phyloP scores from a whole-genome alignment of 2,329 filamentous ascomycete species.

The Colletotrichum sp. region DNA sequence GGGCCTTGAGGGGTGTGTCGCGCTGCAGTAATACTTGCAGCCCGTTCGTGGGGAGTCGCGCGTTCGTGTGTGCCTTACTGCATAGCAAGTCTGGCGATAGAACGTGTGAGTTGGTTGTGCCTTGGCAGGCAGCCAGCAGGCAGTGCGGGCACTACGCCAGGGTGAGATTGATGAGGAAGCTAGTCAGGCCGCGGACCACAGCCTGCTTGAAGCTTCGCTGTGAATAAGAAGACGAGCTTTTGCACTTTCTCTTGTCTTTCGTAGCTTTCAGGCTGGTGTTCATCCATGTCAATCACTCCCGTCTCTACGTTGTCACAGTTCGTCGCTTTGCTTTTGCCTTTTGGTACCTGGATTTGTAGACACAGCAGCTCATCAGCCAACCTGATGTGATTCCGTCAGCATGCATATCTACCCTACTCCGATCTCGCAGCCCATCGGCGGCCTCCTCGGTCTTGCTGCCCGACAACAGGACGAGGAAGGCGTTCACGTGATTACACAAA shows the following conservation, averaged over 20 bases:
- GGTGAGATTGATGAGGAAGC: background rate
- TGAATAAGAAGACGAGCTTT: background rate
- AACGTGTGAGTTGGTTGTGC: background rate
- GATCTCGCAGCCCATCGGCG: background rate
- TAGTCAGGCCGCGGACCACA: background rate
- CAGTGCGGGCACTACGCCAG: background rate
- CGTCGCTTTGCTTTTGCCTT: background rate
- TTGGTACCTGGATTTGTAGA: background rate
- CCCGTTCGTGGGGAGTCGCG: background rate
- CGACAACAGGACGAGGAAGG: conserved; percentile 1
- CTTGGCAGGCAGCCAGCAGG: conserved; percentile 3
- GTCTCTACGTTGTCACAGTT: background rate
- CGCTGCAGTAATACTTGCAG: background rate
- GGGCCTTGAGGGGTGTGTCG: background rate
- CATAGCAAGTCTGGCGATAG: background rate
- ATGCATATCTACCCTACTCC: conserved; percentile 9
- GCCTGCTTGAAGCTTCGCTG: background rate
- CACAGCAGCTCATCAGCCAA: background rate
- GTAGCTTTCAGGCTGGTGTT: background rate
- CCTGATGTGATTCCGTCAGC: conserved; percentile 9
- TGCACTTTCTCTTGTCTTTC: background rate
- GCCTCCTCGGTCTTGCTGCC: background rate
- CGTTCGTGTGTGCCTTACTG: background rate
- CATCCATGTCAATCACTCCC: background rate
- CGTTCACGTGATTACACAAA: conserved; percentile 38